Base-by-base conservation (phyloP, 2,329 filamentous ascomycete genomes). In the Paradendryphiella salina region DNA sequence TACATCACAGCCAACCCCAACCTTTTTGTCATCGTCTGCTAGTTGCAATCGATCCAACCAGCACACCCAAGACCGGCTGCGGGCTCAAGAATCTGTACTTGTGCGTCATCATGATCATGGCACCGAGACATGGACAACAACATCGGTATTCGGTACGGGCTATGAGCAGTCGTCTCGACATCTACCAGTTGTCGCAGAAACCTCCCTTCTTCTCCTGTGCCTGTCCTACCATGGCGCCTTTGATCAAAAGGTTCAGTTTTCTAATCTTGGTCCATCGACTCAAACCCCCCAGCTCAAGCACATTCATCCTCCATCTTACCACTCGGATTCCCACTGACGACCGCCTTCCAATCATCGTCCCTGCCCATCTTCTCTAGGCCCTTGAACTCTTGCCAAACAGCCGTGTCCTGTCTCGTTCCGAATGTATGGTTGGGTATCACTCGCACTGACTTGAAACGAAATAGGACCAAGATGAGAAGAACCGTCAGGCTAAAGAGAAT, bases 231-330 rank as follows among this genome's bases (percentile, higher is more conserved):
- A 57, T 48, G 8, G 46, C 52, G 9, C 58, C 64, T 34, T 56
- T 63, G 34, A 73, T 59, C 52, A 73, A 47, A 45, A 74, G 71
- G 59, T 80, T 80, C 65, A 80, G 60, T 66, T 73, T 76, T 38
- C 77, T 62, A 46, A 92, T 90, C 70, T 90, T 87, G 18, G 82
- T 87, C 85, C 86, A 92, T 33, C 88, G 77, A 42, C 81, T 86
- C 77, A 87, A 76, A 29, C 76, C 74, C 0, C 88, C 88, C 51
- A 89, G 73, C 69, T 92, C 88, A 13, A 92, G 75, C 18, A 90
- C 69, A 66, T 83, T 90, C 79, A 91, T 84, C 53, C 85, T 80
- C 41, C 63, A 81, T 83, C 70, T 84, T 86, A 38, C 85, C 83
- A 36, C 82, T 83, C 10, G 88, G 87, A 64, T 88, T 87, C 10